These are phyloP conservation scores for Talaromyces borbonicus DNA, from an alignment of 495 filamentous ascomycete species.

Conservation along the genomic window DNA sequence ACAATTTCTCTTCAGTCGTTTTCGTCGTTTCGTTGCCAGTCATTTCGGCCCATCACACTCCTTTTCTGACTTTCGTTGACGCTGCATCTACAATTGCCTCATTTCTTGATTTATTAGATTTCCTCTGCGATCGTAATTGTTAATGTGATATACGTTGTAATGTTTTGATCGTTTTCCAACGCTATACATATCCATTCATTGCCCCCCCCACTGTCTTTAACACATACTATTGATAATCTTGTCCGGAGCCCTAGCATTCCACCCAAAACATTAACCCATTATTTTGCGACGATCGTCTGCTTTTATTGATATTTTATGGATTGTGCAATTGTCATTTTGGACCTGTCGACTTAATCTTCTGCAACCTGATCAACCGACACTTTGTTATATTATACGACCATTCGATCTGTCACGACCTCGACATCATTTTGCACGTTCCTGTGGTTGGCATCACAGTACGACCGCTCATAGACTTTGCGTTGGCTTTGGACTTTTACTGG, in stretches of 20 bases:
- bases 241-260: slow-evolving; percentile 6
- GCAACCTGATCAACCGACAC: no score
- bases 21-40: slow-evolving; percentile 12
- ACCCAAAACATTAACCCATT: background rate
- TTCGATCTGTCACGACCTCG: slow-evolving; percentile 5
- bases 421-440: slow-evolving; percentile 3
- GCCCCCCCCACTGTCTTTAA: slow-evolving; percentile 5
- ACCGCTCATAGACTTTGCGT: background rate
- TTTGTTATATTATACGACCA: slow-evolving; percentile 5
- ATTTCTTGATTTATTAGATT: slow-evolving; percentile 8
- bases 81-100: slow-evolving; percentile 3
- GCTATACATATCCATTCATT: background rate
- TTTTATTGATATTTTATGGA: slow-evolving; percentile 4
- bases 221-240: slow-evolving; percentile 8
- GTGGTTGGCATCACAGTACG: background rate
- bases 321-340: background rate
- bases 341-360: background rate
- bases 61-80: slow-evolving; percentile 7
- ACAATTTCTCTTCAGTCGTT: slow-evolving; percentile 6
- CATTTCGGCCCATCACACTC: slow-evolving; percentile 8
- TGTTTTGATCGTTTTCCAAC: slow-evolving; percentile 6
- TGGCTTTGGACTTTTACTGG: background rate
- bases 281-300: slow-evolving; percentile 1
- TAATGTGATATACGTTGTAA: slow-evolving; percentile 9
- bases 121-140: slow-evolving; percentile 13